Evolutionary conservation across 1,284 basidiomycete genomes (phyloP), one percentile per base, ranked within the genome.

Genomic region (Rhodotorula sp.): DNA sequence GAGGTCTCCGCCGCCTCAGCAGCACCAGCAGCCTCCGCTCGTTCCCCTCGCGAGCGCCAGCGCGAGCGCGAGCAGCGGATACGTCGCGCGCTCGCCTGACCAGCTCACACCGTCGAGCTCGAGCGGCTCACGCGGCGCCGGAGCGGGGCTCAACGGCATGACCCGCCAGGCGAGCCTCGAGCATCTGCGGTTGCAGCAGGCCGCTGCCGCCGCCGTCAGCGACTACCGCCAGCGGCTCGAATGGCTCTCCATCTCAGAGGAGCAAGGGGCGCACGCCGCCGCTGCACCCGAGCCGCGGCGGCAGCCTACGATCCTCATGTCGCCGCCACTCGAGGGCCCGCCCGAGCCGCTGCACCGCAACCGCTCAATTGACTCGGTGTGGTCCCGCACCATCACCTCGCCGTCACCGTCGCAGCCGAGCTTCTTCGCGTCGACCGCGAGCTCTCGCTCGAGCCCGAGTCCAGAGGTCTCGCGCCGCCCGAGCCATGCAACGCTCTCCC

Each of bases 281-380:
- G 27, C 36, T 8, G 46, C 25, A 29, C n/a, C 41, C 32, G 27
- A 62, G 36, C 32, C 61, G 4, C 37, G 59, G 0, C 63, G 59
- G 7, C 67, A 66, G 27, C 71, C 71, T 0, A 72, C 61, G 19
- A 72, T 72, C 50, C 34, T 72, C 50, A 69, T 70, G 61, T 64
- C 61, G 15, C 65, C 69, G 17, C 55, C 62, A 41, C 37, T 63
- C 48, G 46, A 58, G 21, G 19, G 34, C 39, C 12, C 29, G 15
- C 32, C 61, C 29, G 51, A 37, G 27, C 9, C 29, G 13, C 21
- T 36, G 21, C 13, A 25, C 10, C 48, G 54, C 17, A 37, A 37
- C 37, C 36, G 46, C 22, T 48, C 62, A 19, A 60, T 64, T n/a
- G 59, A 67, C 55, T 54, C 68, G 34, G 61, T 32, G 10, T 69